Base-by-base conservation (phyloP, 2,329 filamentous ascomycete genomes). In the Cytospora piceicola region DNA sequence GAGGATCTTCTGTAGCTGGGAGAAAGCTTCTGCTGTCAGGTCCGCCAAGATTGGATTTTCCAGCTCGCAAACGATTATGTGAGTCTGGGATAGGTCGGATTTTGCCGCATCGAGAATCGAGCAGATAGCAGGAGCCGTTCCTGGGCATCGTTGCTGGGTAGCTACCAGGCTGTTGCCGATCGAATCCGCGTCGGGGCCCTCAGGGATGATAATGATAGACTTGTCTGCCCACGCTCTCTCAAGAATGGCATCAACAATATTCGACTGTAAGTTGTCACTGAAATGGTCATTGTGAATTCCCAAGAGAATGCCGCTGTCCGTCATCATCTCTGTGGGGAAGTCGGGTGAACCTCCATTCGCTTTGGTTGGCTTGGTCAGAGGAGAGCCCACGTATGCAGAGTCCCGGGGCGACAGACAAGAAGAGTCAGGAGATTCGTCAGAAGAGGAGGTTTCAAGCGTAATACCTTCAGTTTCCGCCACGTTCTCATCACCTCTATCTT, bases 41-140 rank as follows among this genome's bases (percentile, higher is more conserved):
- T 63, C 34, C 1, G 68, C 52, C 17, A 75, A 67, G 2, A 74
- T 24, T 0, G 69, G 69, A 17, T 42, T 51, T 2, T 69, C 66
- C 8, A 74, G 52, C 56, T 75, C 73, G 9, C 64, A 63, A 1
- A 75, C 51, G 11, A 75, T 70, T 29, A 75, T 32, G 58, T 72
- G 73, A 53, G 55, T 53, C 27, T 60, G 68, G 20, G 63, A 64
- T 8, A 64, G 42, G 49, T 58, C 46, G 4, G 58, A 24, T 9
- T 58, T 69, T 24, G 68, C 58, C 3, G 36, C 34, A 15, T 70
- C 52, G 11, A 63, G 54, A 9, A 74, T 54, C 6, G 69, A 67
- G 15, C 63, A 64, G 5, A 71, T 34, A 5, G 24, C 51, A 4
- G 65, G 64, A 29, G 53, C 22, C 14, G 39, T 61, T 8, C 63